Evolutionary conservation across 1,284 basidiomycete species (phyloP).

Genomic region (Bjerkandera adusta): DNA sequence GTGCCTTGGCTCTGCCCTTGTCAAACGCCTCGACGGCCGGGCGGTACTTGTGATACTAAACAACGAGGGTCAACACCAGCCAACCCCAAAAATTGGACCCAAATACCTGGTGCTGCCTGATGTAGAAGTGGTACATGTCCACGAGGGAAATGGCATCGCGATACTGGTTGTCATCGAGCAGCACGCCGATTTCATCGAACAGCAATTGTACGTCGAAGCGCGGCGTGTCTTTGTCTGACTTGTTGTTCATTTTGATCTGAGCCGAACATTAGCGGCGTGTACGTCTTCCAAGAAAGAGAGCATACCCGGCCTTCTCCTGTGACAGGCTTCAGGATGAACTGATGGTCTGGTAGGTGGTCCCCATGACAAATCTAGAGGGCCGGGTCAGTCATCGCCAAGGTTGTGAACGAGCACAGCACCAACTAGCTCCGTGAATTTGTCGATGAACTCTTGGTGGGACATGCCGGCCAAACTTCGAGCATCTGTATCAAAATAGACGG

Average conservation of each 20-base stretch:
- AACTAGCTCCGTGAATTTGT: conserved; percentile 80
- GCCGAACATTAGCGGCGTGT: conserved; percentile 1
- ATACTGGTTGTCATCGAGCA: conserved; percentile 94
- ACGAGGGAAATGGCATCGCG: conserved; percentile 91
- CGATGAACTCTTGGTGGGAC: conserved; percentile 65
- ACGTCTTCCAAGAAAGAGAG: conserved; percentile 1
- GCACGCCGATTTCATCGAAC: conserved; percentile 94
- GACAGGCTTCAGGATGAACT: conserved; percentile 96
- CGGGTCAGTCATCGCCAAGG: background rate
- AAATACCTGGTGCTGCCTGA: conserved; percentile 80
- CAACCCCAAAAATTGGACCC: background rate
- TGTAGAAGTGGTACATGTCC: conserved; percentile 98
- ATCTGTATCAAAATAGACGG: conserved; percentile 97
- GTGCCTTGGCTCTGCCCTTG: conserved; percentile 66
- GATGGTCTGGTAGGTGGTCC: conserved; percentile 64
- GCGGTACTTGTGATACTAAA: conserved; percentile 80
- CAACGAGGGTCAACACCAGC: conserved; percentile 7
- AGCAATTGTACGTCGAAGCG: conserved; percentile 88
- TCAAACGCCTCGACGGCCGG: conserved; percentile 64
- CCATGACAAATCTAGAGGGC: conserved; percentile 62
- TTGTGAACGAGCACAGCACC: conserved; percentile 15
- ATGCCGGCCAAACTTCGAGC: conserved; percentile 78
- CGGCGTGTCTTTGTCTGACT: conserved; percentile 70
- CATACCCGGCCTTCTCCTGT: conserved; percentile 89
- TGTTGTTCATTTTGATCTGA: conserved; percentile 84